These are phyloP conservation scores for Aspergillus phoenicis DNA, from an alignment of 2,329 filamentous ascomycete species.

Conservation along the genomic window DNA sequence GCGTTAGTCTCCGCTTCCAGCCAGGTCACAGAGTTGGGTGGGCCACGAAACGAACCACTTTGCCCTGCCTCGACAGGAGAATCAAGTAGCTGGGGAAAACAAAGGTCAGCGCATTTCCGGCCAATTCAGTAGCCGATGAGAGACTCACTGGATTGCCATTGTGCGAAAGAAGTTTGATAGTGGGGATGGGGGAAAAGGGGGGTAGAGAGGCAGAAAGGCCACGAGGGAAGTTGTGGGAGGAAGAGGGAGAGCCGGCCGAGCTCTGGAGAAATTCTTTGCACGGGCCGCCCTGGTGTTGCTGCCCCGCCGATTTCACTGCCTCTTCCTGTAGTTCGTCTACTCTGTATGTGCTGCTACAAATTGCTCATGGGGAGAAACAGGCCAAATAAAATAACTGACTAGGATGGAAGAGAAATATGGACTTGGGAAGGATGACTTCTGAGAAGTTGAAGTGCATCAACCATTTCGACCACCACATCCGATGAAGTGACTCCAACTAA, in stretches of 20 bases:
- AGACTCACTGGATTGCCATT: constrained; percentile 42
- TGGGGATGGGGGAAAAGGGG: constrained; percentile 1
- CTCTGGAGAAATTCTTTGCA: constrained; percentile 23
- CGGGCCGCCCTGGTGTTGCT: constrained; percentile 17
- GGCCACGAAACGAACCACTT: constrained; percentile 75
- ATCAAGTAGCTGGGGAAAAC: constrained; percentile 79
- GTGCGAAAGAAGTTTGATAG: constrained; percentile 13
- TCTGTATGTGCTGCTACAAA: not conserved
- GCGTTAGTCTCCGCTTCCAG: constrained; percentile 30
- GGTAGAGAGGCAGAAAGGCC: constrained; percentile 16
- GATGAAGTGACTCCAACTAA: not conserved
- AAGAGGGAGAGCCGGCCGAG: constrained; percentile 9
- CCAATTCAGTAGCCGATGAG: not conserved
- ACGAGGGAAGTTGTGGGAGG: constrained; percentile 18
- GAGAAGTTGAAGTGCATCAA: not conserved
- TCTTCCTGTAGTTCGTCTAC: not conserved
- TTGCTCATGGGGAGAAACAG: too few species aligned
- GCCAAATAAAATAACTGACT: not conserved
- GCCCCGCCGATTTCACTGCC: constrained; percentile 1
- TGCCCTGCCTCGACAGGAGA: constrained; percentile 95
- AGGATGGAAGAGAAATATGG: not conserved
- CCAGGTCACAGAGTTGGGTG: constrained; percentile 37
- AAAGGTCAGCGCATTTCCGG: constrained; percentile 22
- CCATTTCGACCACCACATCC: not conserved
- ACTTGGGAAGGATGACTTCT: not conserved